Base-by-base conservation (phyloP, 352 stramenopile species). In the Globisporangium abappressorium region DNA sequence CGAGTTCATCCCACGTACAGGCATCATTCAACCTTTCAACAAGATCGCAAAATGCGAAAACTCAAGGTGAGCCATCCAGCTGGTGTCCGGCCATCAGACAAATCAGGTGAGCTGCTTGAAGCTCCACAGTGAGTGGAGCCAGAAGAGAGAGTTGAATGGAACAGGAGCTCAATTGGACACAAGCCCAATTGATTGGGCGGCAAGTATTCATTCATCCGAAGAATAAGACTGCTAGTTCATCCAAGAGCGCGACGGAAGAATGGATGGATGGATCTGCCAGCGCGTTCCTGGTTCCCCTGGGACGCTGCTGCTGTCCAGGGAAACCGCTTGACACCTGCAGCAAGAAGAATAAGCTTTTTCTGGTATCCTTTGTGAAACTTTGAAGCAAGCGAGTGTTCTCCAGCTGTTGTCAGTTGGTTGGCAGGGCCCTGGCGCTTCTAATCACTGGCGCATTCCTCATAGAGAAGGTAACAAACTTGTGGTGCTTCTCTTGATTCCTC, bases 61-160 rank as follows among this genome's bases (percentile, higher is more conserved):
- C 5, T 18, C 14, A 24, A 24, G 43, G 36, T 14, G 41, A 51
- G 43, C 43, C 43, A 51, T 51, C 43, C 43, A 49, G 43, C n/a
- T 49, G 41, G 41, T 1, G 7, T 49, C 41, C 41, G n/a, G 18
- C 6, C 18, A 24, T 51, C 18, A 51, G 43, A 14, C 11, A 56
- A 56, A 56, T 56, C 49, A 56, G 49, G 49, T 11, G n/a, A 56
- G 49, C 8, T 24, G 41, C 14, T 51, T 56, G n/a, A 56, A 56
- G 49, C n/a, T 24, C 5, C 15, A 55, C 8, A 30, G n/a, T 11
- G 49, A 56, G 11, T 30, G 49, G 49, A 30, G 49, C 49, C 49
- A 30, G 49, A 56, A 56, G 49, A 56, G 20, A 55, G n/a, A 55
- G 9, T 30, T 33, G 41, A 55, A 26, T 15, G 47, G n/a, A 6